Percentiles rank a stretch among this genome's conserved stretches.
Conservation (phyloP, 1,284 basidiomycete species). For the Cerrena zonata region DNA sequence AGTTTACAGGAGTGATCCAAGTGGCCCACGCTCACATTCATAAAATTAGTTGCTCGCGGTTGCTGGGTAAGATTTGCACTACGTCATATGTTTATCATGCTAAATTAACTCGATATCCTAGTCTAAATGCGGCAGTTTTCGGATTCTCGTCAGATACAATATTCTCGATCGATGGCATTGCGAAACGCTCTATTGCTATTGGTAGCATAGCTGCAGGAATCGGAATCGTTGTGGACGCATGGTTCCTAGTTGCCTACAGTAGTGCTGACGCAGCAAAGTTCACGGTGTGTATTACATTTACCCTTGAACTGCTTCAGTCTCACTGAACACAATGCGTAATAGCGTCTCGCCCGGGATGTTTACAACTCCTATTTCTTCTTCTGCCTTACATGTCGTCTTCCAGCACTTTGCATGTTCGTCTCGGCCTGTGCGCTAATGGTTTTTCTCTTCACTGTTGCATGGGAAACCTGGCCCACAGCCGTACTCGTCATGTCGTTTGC, state of each 20-base stretch:
- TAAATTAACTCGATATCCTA: conserved; percentile 10
- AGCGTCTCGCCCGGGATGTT: conserved; percentile 52
- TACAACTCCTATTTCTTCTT: conserved; percentile 61
- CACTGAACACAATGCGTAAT: too few species aligned
- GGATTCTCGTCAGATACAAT: conserved; percentile 49
- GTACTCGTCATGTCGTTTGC: conserved; percentile 52
- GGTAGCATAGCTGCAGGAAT: conserved; percentile 55
- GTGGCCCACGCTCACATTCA: background rate
- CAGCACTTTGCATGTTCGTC: conserved; percentile 50
- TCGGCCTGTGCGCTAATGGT: conserved; percentile 49
- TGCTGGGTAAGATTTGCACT: conserved; percentile 17
- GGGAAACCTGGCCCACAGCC: conserved; percentile 53
- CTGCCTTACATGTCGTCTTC: conserved; percentile 55
- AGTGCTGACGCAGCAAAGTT: conserved; percentile 42
- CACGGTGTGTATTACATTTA: conserved; percentile 39
- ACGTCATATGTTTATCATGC: background rate
- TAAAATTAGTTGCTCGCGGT: conserved; percentile 21
- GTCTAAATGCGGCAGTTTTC: conserved; percentile 42
- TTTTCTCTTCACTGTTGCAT: conserved; percentile 58
- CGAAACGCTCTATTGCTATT: conserved; percentile 45
- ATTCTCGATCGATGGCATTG: conserved; percentile 41
- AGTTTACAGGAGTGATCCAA: conserved; percentile 7
- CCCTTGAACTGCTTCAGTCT: too few species aligned
- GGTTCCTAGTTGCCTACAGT: conserved; percentile 58
- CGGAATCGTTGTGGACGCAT: conserved; percentile 54